Conservation (phyloP, 2,329 filamentous ascomycete genomes). For the Hyphodiscus sp. region DNA sequence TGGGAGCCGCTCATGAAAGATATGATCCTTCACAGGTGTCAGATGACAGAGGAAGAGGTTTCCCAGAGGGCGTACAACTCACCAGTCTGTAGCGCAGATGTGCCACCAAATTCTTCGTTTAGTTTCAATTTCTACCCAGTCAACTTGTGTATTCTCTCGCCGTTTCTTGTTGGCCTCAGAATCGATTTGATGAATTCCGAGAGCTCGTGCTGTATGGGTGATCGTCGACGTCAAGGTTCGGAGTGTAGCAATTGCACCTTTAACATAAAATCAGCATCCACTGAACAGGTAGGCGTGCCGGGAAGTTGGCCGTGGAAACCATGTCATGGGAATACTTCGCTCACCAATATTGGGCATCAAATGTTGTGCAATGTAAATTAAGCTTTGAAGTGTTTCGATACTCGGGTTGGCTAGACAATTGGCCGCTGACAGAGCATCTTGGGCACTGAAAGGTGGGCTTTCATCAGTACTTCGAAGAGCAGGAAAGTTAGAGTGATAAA, state of each 20-base stretch:
- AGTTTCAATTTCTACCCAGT: conserved; percentile 29
- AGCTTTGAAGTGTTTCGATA: conserved; percentile 32
- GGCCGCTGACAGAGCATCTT: conserved; percentile 21
- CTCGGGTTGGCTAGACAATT: conserved; percentile 20
- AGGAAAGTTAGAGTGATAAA: not conserved
- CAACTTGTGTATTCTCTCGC: conserved; percentile 13
- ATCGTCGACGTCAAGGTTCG: conserved; percentile 27
- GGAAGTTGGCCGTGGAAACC: too few relatives aligned
- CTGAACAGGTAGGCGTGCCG: not conserved
- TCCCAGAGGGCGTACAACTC: conserved; percentile 2
- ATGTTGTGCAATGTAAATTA: conserved; percentile 31
- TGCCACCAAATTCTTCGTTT: conserved; percentile 36
- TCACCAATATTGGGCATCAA: not conserved
- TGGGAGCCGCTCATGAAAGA: conserved; percentile 31
- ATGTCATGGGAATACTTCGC: not conserved
- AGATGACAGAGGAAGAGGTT: not conserved
- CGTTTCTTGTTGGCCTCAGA: conserved; percentile 13
- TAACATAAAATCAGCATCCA: conserved; percentile 11
- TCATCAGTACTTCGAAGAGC: not conserved
- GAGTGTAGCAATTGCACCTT: conserved; percentile 31
- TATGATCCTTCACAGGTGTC: conserved; percentile 25
- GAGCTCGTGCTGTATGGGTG: conserved; percentile 21
- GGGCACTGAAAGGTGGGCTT: conserved; percentile 1
- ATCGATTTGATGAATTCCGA: conserved; percentile 16
- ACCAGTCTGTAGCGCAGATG: conserved; percentile 33